These are phyloP conservation scores for Trichoderma sp. DNA, from an alignment of 2,329 filamentous ascomycete genomes.

Conservation along the genomic window DNA sequence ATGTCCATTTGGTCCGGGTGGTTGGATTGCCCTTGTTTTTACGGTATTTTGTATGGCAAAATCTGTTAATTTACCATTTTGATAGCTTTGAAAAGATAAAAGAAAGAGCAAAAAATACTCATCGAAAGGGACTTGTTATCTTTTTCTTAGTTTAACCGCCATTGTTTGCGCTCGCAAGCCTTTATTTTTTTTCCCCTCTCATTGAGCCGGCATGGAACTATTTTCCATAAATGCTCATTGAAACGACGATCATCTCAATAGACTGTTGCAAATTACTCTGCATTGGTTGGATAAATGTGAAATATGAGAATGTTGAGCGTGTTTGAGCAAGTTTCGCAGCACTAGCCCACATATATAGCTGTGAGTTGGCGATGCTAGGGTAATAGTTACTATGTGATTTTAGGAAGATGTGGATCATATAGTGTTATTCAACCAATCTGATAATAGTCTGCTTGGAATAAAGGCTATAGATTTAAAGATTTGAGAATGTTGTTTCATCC, in stretches of 20 bases:
- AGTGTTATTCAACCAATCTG: background rate
- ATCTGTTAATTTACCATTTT: background rate
- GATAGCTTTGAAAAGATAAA: background rate
- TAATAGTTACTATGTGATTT: background rate
- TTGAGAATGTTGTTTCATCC: background rate
- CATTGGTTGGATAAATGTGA: background rate
- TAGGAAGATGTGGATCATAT: background rate
- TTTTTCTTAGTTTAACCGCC: background rate
- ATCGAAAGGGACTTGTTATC: background rate
- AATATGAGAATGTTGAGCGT: background rate
- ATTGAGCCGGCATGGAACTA: background rate
- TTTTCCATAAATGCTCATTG: background rate
- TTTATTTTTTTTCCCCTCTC: too few relatives aligned
- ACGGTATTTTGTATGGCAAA: rapidly evolving
- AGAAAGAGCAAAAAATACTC: background rate
- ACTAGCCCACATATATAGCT: background rate
- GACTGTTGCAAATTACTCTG: background rate
- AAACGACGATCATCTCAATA: background rate
- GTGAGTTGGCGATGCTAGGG: background rate
- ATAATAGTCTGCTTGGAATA: background rate
- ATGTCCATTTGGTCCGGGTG: background rate
- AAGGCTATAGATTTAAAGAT: background rate
- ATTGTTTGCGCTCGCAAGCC: background rate
- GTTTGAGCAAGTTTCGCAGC: background rate
- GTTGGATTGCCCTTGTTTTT: background rate